Conservation (phyloP, 106 monocot genomes). For the Apostasia shenzhenica region DNA sequence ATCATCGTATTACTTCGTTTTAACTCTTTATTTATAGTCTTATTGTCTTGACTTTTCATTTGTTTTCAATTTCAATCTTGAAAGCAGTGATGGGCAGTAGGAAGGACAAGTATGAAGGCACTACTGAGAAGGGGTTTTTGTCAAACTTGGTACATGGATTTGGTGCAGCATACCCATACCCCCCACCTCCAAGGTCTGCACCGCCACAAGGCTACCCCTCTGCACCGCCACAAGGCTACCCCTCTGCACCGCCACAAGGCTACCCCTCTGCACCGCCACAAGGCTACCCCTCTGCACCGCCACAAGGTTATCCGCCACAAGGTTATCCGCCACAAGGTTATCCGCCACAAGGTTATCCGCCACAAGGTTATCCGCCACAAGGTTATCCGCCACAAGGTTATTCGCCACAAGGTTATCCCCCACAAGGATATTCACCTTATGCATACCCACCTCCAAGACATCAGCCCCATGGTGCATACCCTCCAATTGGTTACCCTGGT, state of each 20-base stretch:
- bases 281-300: slow-evolving; percentile 19
- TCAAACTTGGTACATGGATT: slow-evolving; percentile 20
- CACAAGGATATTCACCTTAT: slow-evolving; percentile 28
- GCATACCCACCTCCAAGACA: slow-evolving; percentile 24
- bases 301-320: slow-evolving; percentile 24
- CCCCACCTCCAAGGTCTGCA: neutral
- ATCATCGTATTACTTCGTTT: no score
- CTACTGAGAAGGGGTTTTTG: slow-evolving; percentile 19
- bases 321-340: slow-evolving; percentile 18
- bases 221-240: slow-evolving; percentile 30
- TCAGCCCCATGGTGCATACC: slow-evolving; percentile 23
- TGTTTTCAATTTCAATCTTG: neutral
- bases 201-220: slow-evolving; percentile 15
- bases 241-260: slow-evolving; percentile 19
- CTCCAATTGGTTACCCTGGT: slow-evolving; percentile 11
- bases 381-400: slow-evolving; percentile 26
- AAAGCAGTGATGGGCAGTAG: slow-evolving; percentile 20
- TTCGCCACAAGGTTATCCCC: slow-evolving; percentile 28
- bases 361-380: slow-evolving; percentile 21
- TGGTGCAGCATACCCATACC: slow-evolving; percentile 18
- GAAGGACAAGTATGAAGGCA: slow-evolving; percentile 19
- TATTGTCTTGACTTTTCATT: no score
- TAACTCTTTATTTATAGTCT: no score
- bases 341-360: neutral
- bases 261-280: slow-evolving; percentile 9